Base-by-base conservation (phyloP, 805 yeast genomes). In the Teunomyces gatunensis region DNA sequence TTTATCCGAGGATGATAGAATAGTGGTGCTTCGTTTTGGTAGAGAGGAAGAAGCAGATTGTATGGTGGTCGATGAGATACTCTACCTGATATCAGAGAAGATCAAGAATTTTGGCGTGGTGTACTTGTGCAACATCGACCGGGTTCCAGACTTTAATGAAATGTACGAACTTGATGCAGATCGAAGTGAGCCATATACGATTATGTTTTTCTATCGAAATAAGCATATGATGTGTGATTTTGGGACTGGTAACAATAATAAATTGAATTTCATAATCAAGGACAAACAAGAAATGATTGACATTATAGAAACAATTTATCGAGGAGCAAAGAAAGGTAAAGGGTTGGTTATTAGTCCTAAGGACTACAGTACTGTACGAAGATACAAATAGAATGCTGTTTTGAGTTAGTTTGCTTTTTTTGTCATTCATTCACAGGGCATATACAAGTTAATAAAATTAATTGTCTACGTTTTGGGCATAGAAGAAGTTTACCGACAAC, bases 151-250 rank as follows among this genome's bases (percentile, higher is more conserved):
- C 57, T 94, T 94, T 68, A 92, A 67, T 56, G 76, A 81, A 59
- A 88, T 89, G 92, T 90, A 90, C 63, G 96, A 89, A 62, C 69
- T 90, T 39, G 87, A 84, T 61, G 42, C 44, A 3, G 54, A 51
- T 32, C 46, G 42, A 15, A 40, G 28, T n/a, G 98, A 91, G 58
- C 95, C 96, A 12, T 80, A 89, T 75, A 84, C 96, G 39, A 74
- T 94, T 45, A 94, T 94, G 98, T 91, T 92, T 61, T 92, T 94
- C 65, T 89, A 79, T 68, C 74, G 95, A 44, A 92, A 92, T 69
- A 87, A 89, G 64, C 98, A 92, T 65, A 91, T 92, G 96, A 83
- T 94, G 95, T 89, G 97, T 67, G 99, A 94, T 72, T 90, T 91
- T 65, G 99, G 99, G 2, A 94, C 98, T 0, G 99, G 99, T 28